These are phyloP conservation scores for Nepenthes mirabilis DNA, from an alignment of 148 eudicot species.

Conservation along the genomic window DNA sequence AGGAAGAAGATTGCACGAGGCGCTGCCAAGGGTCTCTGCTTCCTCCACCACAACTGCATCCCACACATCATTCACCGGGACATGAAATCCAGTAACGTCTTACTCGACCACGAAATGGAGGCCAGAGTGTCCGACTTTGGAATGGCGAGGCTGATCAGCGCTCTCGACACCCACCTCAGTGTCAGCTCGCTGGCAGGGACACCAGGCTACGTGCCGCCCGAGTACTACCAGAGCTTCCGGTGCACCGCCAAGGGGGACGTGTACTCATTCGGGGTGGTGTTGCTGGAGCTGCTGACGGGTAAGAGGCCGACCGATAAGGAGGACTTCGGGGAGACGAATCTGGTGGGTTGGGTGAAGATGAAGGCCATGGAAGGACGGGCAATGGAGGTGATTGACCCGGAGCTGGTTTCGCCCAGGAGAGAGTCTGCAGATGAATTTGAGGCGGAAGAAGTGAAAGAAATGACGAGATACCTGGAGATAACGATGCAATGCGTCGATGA, in stretches of 20 bases:
- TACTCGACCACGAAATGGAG: conserved; percentile 33
- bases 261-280: conserved; percentile 51
- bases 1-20: conserved; percentile 45
- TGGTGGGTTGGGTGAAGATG: neutral
- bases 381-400: too few relatives aligned
- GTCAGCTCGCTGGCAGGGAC: conserved; percentile 61
- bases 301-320: conserved; percentile 26
- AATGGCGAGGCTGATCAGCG: conserved; percentile 61
- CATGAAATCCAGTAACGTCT: conserved; percentile 53
- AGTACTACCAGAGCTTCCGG: conserved; percentile 43
- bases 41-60: conserved; percentile 60
- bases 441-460: conserved; percentile 63
- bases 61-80: conserved; percentile 59
- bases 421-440: conserved; percentile 20
- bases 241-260: conserved; percentile 66
- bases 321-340: neutral
- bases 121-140: conserved; percentile 64
- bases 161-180: conserved; percentile 57
- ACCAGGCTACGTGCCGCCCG: conserved; percentile 62
- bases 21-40: conserved; percentile 58
- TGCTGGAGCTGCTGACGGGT: conserved; percentile 48
- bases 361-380: too few relatives aligned
- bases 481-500: conserved; percentile 71
- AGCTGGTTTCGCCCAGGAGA: too few relatives aligned
- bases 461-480: conserved; percentile 59